Evolutionary conservation across 1,284 basidiomycete genomes (phyloP).

Genomic region (Kalmanozyma brasiliensis): DNA sequence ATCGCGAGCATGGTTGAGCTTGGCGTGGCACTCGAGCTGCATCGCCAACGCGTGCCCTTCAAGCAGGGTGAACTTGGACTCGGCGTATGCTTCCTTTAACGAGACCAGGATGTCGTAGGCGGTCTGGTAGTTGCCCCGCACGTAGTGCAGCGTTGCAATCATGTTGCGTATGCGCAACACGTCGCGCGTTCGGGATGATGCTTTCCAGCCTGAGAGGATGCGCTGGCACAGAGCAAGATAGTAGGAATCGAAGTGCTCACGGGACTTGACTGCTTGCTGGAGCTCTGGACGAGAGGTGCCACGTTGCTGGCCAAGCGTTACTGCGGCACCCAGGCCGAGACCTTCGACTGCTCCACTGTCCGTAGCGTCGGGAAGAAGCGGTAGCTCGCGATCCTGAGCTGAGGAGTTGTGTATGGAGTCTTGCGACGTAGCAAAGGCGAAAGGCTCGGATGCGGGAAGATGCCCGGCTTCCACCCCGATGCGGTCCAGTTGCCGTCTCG

Average conservation of each 20-base stretch:
- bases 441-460: constrained; percentile 79
- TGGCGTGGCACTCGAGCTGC: constrained; percentile 75
- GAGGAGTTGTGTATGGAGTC: not conserved
- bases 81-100: constrained; percentile 70
- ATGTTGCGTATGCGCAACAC: constrained; percentile 83
- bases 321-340: constrained; percentile 9
- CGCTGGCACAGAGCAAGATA: constrained; percentile 75
- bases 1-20: constrained; percentile 73
- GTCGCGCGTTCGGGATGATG: constrained; percentile 82
- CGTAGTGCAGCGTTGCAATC: constrained; percentile 82
- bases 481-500: constrained; percentile 80
- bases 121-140: constrained; percentile 22
- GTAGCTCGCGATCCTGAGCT: constrained; percentile 34
- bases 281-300: constrained; percentile 73
- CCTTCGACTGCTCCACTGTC: not conserved
- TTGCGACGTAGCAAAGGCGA: constrained; percentile 8
- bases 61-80: constrained; percentile 78
- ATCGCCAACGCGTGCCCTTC: constrained; percentile 79
- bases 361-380: constrained; percentile 18
- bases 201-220: constrained; percentile 81
- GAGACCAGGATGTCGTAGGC: constrained; percentile 24
- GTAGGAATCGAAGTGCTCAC: constrained; percentile 55
- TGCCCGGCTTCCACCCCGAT: constrained; percentile 80
- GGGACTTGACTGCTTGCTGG: constrained; percentile 73
- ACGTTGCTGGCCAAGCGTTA: constrained; percentile 13